phyloP scores from a whole-genome alignment of 1,139 yeast species.

The Taiozyma sp. region DNA sequence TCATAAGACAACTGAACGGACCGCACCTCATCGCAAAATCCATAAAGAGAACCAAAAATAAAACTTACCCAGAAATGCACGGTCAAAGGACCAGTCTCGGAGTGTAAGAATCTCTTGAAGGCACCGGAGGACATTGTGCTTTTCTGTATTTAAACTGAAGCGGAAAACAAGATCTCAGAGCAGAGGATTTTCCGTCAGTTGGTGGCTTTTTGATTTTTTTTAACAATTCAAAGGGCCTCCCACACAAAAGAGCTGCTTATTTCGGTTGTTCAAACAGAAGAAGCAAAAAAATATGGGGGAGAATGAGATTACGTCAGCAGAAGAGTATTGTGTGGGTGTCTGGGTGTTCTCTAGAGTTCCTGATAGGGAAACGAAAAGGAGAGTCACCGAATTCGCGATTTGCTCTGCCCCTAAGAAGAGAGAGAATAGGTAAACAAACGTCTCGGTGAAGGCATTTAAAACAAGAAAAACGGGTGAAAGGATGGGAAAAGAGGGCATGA shows the following conservation, averaged over 20 bases:
- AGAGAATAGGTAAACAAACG: too few species aligned
- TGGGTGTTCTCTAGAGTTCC: background rate
- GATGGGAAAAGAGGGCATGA: too few species aligned
- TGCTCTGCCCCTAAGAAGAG: too few species aligned
- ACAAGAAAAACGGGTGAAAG: too few species aligned
- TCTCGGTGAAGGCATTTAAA: too few species aligned
- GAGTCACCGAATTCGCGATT: too few species aligned
- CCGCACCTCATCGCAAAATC: background rate
- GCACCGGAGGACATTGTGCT: conserved; percentile 35
- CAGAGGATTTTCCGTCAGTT: background rate
- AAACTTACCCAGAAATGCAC: conserved; percentile 84
- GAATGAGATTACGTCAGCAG: background rate
- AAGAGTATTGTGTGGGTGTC: background rate
- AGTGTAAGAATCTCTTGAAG: conserved; percentile 65
- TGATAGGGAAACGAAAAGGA: background rate
- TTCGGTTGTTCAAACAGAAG: background rate
- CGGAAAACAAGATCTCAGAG: background rate
- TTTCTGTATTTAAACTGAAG: background rate
- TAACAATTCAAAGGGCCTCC: background rate
- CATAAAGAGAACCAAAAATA: background rate
- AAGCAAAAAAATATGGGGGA: background rate
- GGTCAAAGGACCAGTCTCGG: conserved; percentile 93
- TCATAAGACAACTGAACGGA: too few species aligned
- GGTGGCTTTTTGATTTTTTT: background rate
- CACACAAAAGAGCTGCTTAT: background rate